A percentile compares a stretch with the other conserved stretches of the same genome.
Evolutionary conservation across 225 moss, liverwort and hornwort species (phyloP).

Genomic region (Sphagnum contortum): DNA sequence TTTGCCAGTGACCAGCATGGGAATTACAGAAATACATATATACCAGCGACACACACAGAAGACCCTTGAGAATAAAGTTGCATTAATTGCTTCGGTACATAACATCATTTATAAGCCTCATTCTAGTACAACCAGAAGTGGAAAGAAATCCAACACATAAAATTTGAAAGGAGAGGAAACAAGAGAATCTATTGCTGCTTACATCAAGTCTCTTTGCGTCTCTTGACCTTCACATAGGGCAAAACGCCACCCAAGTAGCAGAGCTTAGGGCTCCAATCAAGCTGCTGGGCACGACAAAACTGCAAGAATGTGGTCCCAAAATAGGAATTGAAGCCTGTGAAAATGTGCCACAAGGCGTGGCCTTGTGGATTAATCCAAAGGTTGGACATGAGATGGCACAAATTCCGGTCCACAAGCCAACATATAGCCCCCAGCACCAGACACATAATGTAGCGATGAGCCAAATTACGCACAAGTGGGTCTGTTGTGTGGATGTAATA

Average conservation of each 20-base stretch:
- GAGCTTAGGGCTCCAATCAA: slow-evolving; percentile 80
- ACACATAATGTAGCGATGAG: slow-evolving; percentile 69
- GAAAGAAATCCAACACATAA: too few relatives aligned
- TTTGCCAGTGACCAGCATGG: too few relatives aligned
- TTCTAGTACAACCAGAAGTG: too few relatives aligned
- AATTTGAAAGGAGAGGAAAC: too few relatives aligned
- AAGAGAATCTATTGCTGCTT: too few relatives aligned
- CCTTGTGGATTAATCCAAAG: slow-evolving; percentile 82
- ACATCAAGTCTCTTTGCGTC: slow-evolving; percentile 2
- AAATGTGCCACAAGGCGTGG: slow-evolving; percentile 94
- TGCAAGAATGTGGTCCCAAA: slow-evolving; percentile 80
- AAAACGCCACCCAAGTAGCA: slow-evolving; percentile 52
- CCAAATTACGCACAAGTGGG: slow-evolving; percentile 66
- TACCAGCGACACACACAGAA: too few relatives aligned
- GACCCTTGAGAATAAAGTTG: too few relatives aligned
- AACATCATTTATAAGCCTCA: too few relatives aligned
- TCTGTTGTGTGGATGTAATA: slow-evolving; percentile 88
- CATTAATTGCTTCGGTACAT: too few relatives aligned
- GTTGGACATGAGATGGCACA: slow-evolving; percentile 59
- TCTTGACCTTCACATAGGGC: slow-evolving; percentile 70
- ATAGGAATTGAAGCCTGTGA: slow-evolving; percentile 89
- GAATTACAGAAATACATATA: too few relatives aligned
- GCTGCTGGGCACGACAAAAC: slow-evolving; percentile 95
- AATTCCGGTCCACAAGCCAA: slow-evolving; percentile 80
- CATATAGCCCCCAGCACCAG: slow-evolving; percentile 57